phyloP scores from a whole-genome alignment of 1,284 basidiomycete species.

The Cryptococcus wingfieldii region DNA sequence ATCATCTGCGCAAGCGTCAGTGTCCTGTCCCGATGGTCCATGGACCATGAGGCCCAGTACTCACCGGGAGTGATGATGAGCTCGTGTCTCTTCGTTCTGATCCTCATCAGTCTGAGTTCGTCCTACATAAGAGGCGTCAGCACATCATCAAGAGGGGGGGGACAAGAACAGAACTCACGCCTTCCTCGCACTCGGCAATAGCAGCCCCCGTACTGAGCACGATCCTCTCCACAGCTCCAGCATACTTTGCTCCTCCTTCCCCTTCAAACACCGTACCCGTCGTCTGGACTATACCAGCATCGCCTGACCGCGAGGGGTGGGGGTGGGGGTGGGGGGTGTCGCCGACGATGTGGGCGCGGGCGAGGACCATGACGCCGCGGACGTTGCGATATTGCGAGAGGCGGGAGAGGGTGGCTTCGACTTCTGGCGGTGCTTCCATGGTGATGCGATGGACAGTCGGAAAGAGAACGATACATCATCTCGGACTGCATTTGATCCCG shows the following conservation, averaged over 20 bases:
- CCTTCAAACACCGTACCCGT: constrained; percentile 83
- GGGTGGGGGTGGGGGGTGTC: not conserved
- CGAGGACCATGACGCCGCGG: constrained; percentile 78
- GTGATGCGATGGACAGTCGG: too few species aligned
- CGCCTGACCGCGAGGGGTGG: not conserved
- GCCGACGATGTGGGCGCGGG: constrained; percentile 34
- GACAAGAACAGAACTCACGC: not conserved
- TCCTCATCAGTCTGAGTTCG: constrained; percentile 79
- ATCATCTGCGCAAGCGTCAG: constrained; percentile 56
- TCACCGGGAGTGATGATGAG: constrained; percentile 88
- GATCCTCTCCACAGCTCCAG: constrained; percentile 68
- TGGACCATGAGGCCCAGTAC: constrained; percentile 27
- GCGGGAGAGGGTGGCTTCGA: constrained; percentile 70
- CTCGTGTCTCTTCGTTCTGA: constrained; percentile 85
- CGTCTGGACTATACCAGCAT: constrained; percentile 66
- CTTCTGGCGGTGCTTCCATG: constrained; percentile 52
- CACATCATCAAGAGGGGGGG: not conserved
- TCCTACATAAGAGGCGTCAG: constrained; percentile 57
- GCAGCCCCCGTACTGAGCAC: constrained; percentile 72
- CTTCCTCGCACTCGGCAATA: constrained; percentile 52
- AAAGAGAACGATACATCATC: too few species aligned
- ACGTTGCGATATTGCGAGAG: constrained; percentile 78
- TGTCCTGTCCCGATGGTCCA: constrained; percentile 1
- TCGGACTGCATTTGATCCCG: too few species aligned
- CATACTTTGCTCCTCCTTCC: constrained; percentile 74